Conservation (phyloP, 202 grass and related monocot species). For the Setaria viridis region DNA sequence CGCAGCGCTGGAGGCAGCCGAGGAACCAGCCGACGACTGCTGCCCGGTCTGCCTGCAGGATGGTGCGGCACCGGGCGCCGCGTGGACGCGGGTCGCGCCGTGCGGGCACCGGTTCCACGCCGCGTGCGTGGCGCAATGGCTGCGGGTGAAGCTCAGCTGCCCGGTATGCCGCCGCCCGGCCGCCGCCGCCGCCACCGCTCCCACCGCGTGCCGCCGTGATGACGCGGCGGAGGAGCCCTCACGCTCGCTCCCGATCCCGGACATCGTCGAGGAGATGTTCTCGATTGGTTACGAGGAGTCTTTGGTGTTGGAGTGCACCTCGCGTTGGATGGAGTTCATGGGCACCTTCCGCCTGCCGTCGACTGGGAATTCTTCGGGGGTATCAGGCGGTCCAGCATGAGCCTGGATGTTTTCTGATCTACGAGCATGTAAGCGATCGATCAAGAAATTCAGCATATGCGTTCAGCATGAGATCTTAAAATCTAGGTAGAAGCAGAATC, state of each 20-base stretch:
- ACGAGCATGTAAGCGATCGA: too few species aligned
- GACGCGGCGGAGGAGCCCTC: too few species aligned
- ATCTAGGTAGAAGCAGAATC: too few species aligned
- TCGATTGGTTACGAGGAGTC: neutral
- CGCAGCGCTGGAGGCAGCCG: neutral
- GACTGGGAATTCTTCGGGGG: too few species aligned
- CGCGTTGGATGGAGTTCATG: neutral
- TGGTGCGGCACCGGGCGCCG: neutral
- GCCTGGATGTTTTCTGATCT: too few species aligned
- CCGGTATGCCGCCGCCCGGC: constrained; percentile 16
- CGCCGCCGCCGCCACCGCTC: neutral
- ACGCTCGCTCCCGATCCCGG: neutral
- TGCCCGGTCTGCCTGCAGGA: constrained; percentile 36
- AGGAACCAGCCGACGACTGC: neutral
- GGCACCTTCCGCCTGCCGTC: too few species aligned
- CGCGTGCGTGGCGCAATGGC: constrained; percentile 18
- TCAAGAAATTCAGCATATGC: too few species aligned
- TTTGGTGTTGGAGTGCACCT: neutral
- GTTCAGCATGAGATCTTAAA: too few species aligned
- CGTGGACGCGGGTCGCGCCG: constrained; percentile 6
- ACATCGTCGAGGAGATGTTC: neutral
- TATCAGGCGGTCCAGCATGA: too few species aligned
- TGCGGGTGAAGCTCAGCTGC: constrained; percentile 13
- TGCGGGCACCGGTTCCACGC: constrained; percentile 42
- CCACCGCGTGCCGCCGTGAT: neutral